phyloP scores from a whole-genome alignment of 1,284 basidiomycete genomes.

The Microbotryomycetes sp. region DNA sequence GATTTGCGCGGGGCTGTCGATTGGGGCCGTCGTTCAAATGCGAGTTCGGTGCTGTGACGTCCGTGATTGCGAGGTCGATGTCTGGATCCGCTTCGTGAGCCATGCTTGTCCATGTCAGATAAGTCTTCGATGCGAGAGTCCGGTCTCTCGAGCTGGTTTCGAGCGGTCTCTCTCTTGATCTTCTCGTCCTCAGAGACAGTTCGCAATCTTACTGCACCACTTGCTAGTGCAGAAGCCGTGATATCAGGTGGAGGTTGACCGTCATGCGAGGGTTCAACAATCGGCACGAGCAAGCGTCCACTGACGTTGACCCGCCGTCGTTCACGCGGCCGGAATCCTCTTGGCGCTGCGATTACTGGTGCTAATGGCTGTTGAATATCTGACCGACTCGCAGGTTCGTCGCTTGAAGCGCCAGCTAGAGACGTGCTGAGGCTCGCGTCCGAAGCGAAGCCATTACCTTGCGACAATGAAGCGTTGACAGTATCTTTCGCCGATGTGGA shows the following conservation, averaged over 20 bases:
- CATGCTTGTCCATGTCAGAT: background rate
- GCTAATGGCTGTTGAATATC: background rate
- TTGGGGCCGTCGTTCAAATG: background rate
- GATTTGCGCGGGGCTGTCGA: slow-evolving; percentile 44
- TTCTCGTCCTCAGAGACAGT: background rate
- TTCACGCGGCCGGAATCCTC: slow-evolving; percentile 11
- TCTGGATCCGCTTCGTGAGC: background rate
- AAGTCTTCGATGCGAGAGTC: background rate
- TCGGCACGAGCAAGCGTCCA: slow-evolving; percentile 6
- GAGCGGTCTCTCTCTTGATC: background rate
- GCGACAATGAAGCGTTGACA: background rate
- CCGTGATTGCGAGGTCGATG: background rate
- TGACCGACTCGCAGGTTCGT: too few relatives aligned
- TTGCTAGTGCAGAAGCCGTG: background rate
- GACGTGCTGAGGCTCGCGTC: background rate
- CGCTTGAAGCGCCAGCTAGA: background rate
- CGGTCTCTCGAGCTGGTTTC: background rate
- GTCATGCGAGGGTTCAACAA: slow-evolving; percentile 3
- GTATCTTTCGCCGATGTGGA: background rate
- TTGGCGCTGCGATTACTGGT: slow-evolving; percentile 2
- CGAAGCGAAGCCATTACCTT: background rate
- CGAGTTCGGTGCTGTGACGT: background rate
- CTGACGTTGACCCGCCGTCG: slow-evolving; percentile 28
- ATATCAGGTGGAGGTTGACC: background rate
- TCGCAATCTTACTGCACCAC: background rate